phyloP scores from a whole-genome alignment of 2,329 filamentous ascomycete genomes.

The Botrytis deweyae region DNA sequence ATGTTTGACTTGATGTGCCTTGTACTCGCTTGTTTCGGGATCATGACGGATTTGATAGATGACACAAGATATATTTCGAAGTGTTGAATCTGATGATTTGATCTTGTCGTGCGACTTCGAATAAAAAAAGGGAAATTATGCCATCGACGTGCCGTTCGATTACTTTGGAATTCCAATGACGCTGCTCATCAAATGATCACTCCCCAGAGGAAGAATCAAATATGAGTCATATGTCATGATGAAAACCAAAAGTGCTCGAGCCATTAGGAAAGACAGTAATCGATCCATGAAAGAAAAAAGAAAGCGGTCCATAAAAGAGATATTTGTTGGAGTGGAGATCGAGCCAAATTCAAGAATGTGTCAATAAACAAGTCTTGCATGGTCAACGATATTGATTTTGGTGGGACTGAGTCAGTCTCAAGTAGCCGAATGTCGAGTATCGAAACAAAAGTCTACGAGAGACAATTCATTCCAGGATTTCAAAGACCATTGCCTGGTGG shows the following conservation, averaged over 20 bases:
- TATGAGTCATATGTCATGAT: slow-evolving; percentile 34
- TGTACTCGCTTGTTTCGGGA: slow-evolving; percentile 18
- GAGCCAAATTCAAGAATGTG: slow-evolving; percentile 23
- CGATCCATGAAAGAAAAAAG: slow-evolving; percentile 34
- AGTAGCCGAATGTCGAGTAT: slow-evolving; percentile 6
- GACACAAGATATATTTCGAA: slow-evolving; percentile 27
- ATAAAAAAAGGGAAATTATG: slow-evolving; percentile 32
- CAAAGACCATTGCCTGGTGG: slow-evolving; percentile 52
- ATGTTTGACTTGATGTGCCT: slow-evolving; percentile 8
- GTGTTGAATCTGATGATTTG: slow-evolving; percentile 25
- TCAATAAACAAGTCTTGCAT: slow-evolving; percentile 32
- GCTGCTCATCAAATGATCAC: slow-evolving; percentile 8
- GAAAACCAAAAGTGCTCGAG: slow-evolving; percentile 39
- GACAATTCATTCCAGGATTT: neutral
- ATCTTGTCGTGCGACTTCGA: slow-evolving; percentile 32
- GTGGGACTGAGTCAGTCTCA: neutral
- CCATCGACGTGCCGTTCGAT: slow-evolving; percentile 42
- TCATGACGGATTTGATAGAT: slow-evolving; percentile 12
- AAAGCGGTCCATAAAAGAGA: slow-evolving; percentile 38
- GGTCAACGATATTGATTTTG: slow-evolving; percentile 25
- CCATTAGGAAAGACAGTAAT: slow-evolving; percentile 39
- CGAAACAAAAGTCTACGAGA: neutral
- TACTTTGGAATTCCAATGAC: slow-evolving; percentile 32
- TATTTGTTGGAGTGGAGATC: slow-evolving; percentile 15
- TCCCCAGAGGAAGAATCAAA: slow-evolving; percentile 3